Percentiles rank a stretch among this genome's conserved stretches.
These are phyloP conservation scores for Petrea volubilis DNA, from an alignment of 257 asterid species.

Conservation along the genomic window DNA sequence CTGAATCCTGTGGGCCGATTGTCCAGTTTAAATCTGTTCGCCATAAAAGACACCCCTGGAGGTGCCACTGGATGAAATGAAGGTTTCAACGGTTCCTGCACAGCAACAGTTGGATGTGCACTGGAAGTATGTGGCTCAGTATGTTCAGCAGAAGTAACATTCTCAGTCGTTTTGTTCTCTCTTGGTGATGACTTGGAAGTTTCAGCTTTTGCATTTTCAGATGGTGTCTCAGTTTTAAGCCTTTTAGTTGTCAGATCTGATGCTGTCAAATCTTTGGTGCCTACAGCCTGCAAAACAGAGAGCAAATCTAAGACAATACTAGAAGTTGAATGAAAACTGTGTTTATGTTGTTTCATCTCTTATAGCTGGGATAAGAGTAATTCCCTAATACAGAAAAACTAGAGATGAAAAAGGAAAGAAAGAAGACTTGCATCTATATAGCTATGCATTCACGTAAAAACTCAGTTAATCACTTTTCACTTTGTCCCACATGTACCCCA, in stretches of 20 bases:
- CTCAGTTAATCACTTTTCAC: not conserved
- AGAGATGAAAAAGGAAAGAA: not conserved
- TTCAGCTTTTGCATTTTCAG: constrained; percentile 48
- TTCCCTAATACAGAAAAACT: not conserved
- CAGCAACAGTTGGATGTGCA: constrained; percentile 30
- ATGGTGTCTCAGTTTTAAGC: constrained; percentile 44
- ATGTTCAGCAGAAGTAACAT: constrained; percentile 39
- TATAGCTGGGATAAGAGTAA: constrained; percentile 11
- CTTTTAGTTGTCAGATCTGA: constrained; percentile 46
- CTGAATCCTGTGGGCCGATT: constrained; percentile 91
- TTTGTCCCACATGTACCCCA: not conserved
- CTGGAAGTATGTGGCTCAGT: constrained; percentile 35
- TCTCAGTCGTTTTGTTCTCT: constrained; percentile 30
- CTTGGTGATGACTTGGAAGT: constrained; percentile 45
- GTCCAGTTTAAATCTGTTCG: constrained; percentile 86
- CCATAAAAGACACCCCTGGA: constrained; percentile 51
- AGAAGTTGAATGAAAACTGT: constrained; percentile 5
- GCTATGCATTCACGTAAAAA: too few relatives aligned
- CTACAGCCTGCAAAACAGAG: constrained; percentile 59
- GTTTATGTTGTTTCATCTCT: not conserved
- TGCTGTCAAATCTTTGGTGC: constrained; percentile 53
- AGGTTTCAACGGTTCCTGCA: constrained; percentile 48
- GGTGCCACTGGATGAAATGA: constrained; percentile 61
- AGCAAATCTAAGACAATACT: constrained; percentile 8
- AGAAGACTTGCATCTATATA: too few relatives aligned